Conservation (phyloP, 768 basidiomycete species). For the Pulveroboletus sp. region DNA sequence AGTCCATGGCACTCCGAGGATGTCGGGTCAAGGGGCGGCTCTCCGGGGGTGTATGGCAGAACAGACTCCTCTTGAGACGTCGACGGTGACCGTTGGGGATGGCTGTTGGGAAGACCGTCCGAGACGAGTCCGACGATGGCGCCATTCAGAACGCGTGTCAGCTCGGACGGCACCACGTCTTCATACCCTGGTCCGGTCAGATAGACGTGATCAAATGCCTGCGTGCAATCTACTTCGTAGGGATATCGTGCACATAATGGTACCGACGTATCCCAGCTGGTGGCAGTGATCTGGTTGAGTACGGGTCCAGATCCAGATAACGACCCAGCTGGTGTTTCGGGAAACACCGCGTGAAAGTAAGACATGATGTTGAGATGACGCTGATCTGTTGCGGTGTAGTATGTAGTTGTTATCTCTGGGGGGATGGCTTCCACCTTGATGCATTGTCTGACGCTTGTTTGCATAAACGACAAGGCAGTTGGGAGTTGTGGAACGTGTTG, state of each 20-base stretch:
- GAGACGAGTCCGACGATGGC: conserved; percentile 75
- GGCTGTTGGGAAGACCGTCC: neutral
- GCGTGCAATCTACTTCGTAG: conserved; percentile 61
- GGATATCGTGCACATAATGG: conserved; percentile 72
- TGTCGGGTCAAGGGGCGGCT: conserved; percentile 52
- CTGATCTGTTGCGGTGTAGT: conserved; percentile 57
- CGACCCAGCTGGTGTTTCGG: conserved; percentile 25
- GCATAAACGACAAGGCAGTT: neutral
- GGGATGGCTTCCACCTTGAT: conserved; percentile 43
- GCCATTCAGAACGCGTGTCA: conserved; percentile 72
- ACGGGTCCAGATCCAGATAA: conserved; percentile 9
- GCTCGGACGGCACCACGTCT: conserved; percentile 70
- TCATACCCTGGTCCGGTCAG: conserved; percentile 75
- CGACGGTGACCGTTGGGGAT: neutral
- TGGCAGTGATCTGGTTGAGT: conserved; percentile 37
- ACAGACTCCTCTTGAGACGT: neutral
- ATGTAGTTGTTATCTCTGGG: conserved; percentile 23
- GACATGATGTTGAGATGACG: conserved; percentile 70
- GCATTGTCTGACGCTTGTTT: neutral
- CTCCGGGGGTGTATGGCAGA: conserved; percentile 60
- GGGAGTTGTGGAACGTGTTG: conserved; percentile 6
- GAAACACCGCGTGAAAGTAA: conserved; percentile 64
- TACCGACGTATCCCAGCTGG: conserved; percentile 60
- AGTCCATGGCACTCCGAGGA: conserved; percentile 71
- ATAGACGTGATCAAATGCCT: conserved; percentile 61